Evolutionary conservation across 192 early-diverging fungal species (phyloP), one percentile per base, ranked within the genome.

Genomic region (Chytriomyces confervae): DNA sequence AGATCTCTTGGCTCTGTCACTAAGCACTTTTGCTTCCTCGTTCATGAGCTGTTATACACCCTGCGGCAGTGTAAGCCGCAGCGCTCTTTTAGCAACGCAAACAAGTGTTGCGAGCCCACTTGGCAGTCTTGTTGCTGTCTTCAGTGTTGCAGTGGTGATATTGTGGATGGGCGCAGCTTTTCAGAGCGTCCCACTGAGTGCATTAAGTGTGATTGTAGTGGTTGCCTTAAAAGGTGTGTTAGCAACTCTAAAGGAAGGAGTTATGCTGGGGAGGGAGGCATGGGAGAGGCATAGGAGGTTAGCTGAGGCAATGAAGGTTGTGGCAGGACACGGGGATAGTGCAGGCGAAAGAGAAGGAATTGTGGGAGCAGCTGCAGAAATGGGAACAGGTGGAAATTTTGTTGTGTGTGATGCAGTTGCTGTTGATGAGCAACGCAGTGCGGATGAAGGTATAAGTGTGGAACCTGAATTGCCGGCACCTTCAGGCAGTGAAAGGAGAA

Each of bases 41-140:
- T 77, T 77, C 44, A 36, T 77, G 9, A 50, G 65, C 29, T 61
- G 67, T 20, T 77, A 69, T 1, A 60, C 50, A 9, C 67, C 76
- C 20, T 61, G 76, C 0, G 66, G 67, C 9, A 43, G 23, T n/a
- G 48, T 77, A 2, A 48, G 43, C 7, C 76, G 76, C 23, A 69
- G 66, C 57, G 66, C 76, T 11, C 57, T 77, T 7, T 49, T 77
- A 16, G 76, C 76, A 8, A 62, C 16, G 23, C 76, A 77, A 50
- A 77, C 76, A 47, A 36, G 43, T 49, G 72, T 63, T 9, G 50
- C 61, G 10, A 63, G 46, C 0, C 72, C 72, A 18, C 13, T 74
- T 18, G 72, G 61, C 13, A 44, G 24, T 49, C 61, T 74, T 8
- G 45, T 74, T 23, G 45, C 18, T 53, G 27, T 29, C 1, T 18